Evolutionary conservation across 805 yeast species (phyloP).

Genomic region (Starmerella ratchasimensis): DNA sequence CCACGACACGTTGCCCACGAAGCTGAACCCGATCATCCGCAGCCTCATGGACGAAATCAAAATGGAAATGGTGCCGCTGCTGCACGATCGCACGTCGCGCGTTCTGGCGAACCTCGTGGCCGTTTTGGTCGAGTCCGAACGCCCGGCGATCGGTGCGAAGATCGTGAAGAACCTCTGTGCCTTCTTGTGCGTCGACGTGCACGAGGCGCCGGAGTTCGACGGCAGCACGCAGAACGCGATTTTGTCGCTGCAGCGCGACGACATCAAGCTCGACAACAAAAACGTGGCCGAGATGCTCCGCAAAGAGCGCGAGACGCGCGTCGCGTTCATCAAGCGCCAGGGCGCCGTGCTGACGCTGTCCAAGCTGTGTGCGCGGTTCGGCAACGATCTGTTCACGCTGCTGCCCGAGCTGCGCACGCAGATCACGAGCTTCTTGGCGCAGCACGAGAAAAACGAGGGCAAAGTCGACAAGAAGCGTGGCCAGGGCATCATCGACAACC

Average conservation of each 20-base stretch:
- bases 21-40: conserved; percentile 76
- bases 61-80: conserved; percentile 46
- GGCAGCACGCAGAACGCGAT: conserved; percentile 48
- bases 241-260: conserved; percentile 50
- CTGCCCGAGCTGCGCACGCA: conserved; percentile 54
- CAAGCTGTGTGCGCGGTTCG: conserved; percentile 40
- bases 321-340: conserved; percentile 62
- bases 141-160: conserved; percentile 70
- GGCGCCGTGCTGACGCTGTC: conserved; percentile 71
- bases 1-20: conserved; percentile 46
- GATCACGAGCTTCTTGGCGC: conserved; percentile 44
- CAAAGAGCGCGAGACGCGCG: conserved; percentile 39
- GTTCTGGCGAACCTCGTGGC: conserved; percentile 52
- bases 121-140: conserved; percentile 43
- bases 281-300: conserved; percentile 39
- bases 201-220: conserved; percentile 85
- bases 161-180: conserved; percentile 83
- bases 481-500: conserved; percentile 70
- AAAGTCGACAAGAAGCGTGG: conserved; percentile 17
- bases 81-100: conserved; percentile 60
- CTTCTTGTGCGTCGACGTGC: conserved; percentile 85
- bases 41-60: conserved; percentile 88
- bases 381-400: conserved; percentile 39
- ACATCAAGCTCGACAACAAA: conserved; percentile 30
- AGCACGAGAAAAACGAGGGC: conserved; percentile 15